Evolutionary conservation across 108 stramenopile genomes (phyloP), one percentile per base, ranked within the genome.

Genomic region (Cylindrotheca closterium): DNA sequence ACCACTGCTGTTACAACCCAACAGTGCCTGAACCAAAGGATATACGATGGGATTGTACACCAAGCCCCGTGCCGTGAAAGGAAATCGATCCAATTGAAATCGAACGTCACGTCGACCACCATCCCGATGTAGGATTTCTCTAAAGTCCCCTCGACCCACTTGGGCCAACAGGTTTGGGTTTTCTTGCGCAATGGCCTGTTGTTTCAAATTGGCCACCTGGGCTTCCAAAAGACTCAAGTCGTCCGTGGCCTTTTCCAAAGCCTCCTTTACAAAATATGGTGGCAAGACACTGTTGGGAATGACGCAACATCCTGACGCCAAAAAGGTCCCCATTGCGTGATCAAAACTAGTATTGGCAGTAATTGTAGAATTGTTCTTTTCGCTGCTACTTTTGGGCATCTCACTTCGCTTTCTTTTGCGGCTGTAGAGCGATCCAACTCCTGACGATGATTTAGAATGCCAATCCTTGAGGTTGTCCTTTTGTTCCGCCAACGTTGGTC

Each of bases 21-120:
- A 51, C 15, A 70, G 19, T 24, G 24, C 69, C 34, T 63, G 46
- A 15, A 70, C 46, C 53, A 70, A 51, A 23, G 69, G 69, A 55
- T 31, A 70, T 0, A 70, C 69, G 21, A 70, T 53, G 3, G 69
- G 26, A 63, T 70, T 70, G 52, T 70, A 70, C 18, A 70, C 46
- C 15, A 70, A 28, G 10, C 69, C 69, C 8, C 42, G 31, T 15
- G 51, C 32, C 8, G 31, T 63, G 34, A 34, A 70, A 24, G 69
- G 69, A 63, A 37, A 63, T 18, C 52, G 33, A 30, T 63, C 49
- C n/a, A 70, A 42, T 48, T 55, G 15, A 27, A 53, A 70, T 24
- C 69, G 51, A 19, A 70, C 34, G 51, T 68, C 67, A 3, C 58
- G 24, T 28, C 67, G 58, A 12, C 47, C 25, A 28, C 67, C 67